Conservation (phyloP, 2,329 filamentous ascomycete species). For the Pseudogymnoascus verrucosus region DNA sequence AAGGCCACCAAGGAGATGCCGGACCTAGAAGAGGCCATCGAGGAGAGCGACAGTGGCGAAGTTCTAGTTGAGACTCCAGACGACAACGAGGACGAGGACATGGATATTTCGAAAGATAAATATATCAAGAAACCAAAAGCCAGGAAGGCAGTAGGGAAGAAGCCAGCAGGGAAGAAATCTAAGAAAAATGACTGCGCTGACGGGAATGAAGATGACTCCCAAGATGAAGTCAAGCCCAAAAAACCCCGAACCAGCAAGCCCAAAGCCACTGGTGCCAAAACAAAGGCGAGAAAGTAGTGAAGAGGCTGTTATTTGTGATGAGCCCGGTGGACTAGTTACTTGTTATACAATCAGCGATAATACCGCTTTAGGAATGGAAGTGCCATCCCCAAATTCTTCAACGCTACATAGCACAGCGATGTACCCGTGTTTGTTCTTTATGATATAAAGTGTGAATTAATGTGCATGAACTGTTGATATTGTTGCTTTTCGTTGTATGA, state of each 20-base stretch:
- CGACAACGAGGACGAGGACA: slow-evolving; percentile 64
- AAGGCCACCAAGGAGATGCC: slow-evolving; percentile 68
- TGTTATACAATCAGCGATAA: background rate
- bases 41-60: slow-evolving; percentile 77
- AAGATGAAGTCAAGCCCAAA: slow-evolving; percentile 17
- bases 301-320: background rate
- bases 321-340: background rate
- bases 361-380: background rate
- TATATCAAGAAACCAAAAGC: slow-evolving; percentile 89
- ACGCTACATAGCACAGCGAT: background rate
- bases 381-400: background rate
- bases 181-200: slow-evolving; percentile 14
- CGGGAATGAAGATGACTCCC: slow-evolving; percentile 20
- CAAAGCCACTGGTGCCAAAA: slow-evolving; percentile 18
- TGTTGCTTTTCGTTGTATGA: background rate
- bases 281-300: slow-evolving; percentile 21
- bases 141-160: slow-evolving; percentile 45
- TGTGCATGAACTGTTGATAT: background rate
- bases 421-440: background rate
- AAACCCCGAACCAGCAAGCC: slow-evolving; percentile 16
- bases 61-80: slow-evolving; percentile 48
- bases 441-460: background rate
- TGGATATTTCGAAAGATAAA: slow-evolving; percentile 89
- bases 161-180: slow-evolving; percentile 40
- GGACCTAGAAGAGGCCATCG: slow-evolving; percentile 91